phyloP scores from a whole-genome alignment of 2,329 filamentous ascomycete genomes.

The Coniosporium uncinatum region DNA sequence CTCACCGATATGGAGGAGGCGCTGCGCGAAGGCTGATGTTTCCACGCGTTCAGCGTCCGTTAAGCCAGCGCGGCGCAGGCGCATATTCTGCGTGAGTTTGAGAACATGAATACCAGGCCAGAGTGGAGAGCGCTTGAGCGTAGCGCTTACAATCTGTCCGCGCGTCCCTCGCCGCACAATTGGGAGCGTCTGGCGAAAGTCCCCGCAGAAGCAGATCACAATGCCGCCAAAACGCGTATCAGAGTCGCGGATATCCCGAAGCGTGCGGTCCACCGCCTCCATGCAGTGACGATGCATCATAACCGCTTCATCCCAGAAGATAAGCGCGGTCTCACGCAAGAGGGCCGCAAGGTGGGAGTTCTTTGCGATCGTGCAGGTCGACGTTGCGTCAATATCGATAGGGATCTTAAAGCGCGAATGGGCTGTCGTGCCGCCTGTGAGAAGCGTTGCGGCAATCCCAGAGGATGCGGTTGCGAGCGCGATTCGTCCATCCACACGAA shows the following conservation, averaged over 20 bases:
- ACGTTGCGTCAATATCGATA: slow-evolving; percentile 1
- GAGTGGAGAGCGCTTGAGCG: slow-evolving; percentile 1
- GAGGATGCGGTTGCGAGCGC: not conserved
- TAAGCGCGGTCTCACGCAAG: not conserved
- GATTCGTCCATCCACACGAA: not conserved
- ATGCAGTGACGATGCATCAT: slow-evolving; percentile 1
- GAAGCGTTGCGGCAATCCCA: slow-evolving; percentile 1
- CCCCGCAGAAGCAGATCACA: slow-evolving; percentile 1
- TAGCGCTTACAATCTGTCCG: slow-evolving; percentile 2
- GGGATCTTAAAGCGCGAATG: slow-evolving; percentile 5
- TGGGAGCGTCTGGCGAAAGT: slow-evolving; percentile 1
- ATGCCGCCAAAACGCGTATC: not conserved
- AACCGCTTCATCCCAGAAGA: slow-evolving; percentile 2
- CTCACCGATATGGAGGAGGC: slow-evolving; percentile 1
- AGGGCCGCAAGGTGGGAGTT: slow-evolving; percentile 1
- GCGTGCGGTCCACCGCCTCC: slow-evolving; percentile 1
- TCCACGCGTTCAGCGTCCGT: not conserved
- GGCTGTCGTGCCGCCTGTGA: not conserved
- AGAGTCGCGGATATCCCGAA: not conserved
- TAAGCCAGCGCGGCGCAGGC: slow-evolving; percentile 1
- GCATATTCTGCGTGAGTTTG: slow-evolving; percentile 2
- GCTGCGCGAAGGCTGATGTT: not conserved
- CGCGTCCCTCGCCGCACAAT: slow-evolving; percentile 1
- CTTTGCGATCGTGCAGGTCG: not conserved
- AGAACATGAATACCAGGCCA: not conserved